Evolutionary conservation across 345 rosid species (phyloP), one percentile per base, ranked within the genome.

Genomic region (Tarenaya hassleriana): DNA sequence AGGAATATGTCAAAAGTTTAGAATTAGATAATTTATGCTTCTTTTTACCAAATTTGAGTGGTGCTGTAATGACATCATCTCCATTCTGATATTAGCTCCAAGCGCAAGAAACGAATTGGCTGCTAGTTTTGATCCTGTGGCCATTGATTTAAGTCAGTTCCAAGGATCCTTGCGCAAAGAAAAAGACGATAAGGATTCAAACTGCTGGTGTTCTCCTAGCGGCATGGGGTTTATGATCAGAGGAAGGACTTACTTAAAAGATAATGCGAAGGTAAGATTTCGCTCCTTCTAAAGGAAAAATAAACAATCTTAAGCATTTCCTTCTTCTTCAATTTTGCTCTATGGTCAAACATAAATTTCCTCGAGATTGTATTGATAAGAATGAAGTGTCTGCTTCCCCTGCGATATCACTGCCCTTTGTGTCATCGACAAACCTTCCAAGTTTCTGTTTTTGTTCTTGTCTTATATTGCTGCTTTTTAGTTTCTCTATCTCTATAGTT

Each of bases 151-250:
- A 45, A 71, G 75, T 66, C 76, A 77, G 51, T 75, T 92, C 70
- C 69, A 69, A 21, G 78, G 88, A 58, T 72, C 86, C 72, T 59
- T 88, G 63, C 77, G 48, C 45, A 74, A 73, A 50, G 90, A 73
- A 52, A 78, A 63, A 71, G 75, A 75, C 45, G 82, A 77, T 50
- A 70, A 67, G 53, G 96, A 80, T 69, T 65, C 87, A 64, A 73
- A 77, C 69, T 92, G 96, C 82, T 92, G 98, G 98, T 64, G 66
- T 43, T 82, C 86, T 73, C 94, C 98, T 10, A 75, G 75, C 71
- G 96, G 95, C 41, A 70, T 45, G 62, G 95, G 96, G 14, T 92
- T 92, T 78, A 81, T 77, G 95, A 79, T 92, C 52, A 71, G 98
- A 74, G 98, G 98, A 68, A 83, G 79, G 76, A 80, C 86, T 52